A percentile compares a stretch with the other conserved stretches of the same genome.
These are phyloP conservation scores for Aspergillus felis DNA, from an alignment of 2,329 filamentous ascomycete genomes.

Conservation along the genomic window DNA sequence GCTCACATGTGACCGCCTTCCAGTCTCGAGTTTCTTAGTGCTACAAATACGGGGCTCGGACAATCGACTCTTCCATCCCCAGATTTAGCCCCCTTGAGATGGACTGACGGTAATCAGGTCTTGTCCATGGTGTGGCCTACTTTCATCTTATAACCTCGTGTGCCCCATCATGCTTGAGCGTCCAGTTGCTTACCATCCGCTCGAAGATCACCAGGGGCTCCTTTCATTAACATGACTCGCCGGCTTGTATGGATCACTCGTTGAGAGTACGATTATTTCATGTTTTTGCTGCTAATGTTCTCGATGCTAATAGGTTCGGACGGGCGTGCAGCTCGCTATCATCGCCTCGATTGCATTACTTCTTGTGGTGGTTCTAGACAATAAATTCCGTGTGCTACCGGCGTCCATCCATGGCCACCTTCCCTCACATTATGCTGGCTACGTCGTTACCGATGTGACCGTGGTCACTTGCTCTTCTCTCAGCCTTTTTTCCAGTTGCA, in stretches of 20 bases:
- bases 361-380: conserved; percentile 78
- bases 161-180: conserved; percentile 31
- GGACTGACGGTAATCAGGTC: conserved; percentile 22
- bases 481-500: conserved; percentile 72
- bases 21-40: conserved; percentile 13
- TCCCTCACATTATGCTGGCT: conserved; percentile 77
- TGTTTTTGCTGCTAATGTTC: conserved; percentile 7
- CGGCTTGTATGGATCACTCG: conserved; percentile 34
- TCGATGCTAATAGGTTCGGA: conserved; percentile 49
- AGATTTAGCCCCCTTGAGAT: conserved; percentile 26
- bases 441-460: conserved; percentile 80
- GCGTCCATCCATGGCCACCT: conserved; percentile 81
- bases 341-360: conserved; percentile 64
- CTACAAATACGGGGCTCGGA: conserved; percentile 1
- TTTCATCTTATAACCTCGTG: conserved; percentile 9
- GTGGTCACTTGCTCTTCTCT: conserved; percentile 71
- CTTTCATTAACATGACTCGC: conserved; percentile 38
- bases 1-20: conserved; percentile 27
- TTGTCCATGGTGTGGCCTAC: conserved; percentile 22
- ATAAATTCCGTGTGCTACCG: conserved; percentile 81
- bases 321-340: conserved; percentile 69
- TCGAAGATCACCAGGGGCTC: conserved; percentile 27
- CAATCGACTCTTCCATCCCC: conserved; percentile 6
- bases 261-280: neutral
- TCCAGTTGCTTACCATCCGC: conserved; percentile 22